Evolutionary conservation across 495 filamentous ascomycete genomes (phyloP), one percentile per base, ranked within the genome.

Genomic region (Oleoguttula mirabilis): DNA sequence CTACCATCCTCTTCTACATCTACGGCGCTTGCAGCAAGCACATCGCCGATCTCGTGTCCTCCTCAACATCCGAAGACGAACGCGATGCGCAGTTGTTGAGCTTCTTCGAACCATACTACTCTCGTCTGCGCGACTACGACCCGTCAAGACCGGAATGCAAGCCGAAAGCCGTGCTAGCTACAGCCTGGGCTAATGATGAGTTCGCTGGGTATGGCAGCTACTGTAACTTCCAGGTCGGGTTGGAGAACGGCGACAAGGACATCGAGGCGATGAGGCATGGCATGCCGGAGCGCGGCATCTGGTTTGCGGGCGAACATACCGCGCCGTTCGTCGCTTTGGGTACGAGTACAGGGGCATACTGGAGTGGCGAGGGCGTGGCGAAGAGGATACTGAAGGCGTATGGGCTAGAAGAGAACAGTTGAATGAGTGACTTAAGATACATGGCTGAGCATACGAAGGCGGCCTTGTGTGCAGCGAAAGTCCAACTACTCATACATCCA

Each of bases 261-360:
- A 77, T 95, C 25, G 69, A 80, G 56, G 62, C 68, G 1, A 73
- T 94, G 66, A 66, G 87, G 22, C 62, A 71, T 2, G 88, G 87
- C 2, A 62, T 82, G 32, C 68, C 74, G 3, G 75, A 72, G 10
- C 68, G 82, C 14, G 76, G 79, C 1, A 50, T 95, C 3, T 98
- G 88, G 88, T 74, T 95, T 51, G 90, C 88, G 0, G 88, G 88
- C 0, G 88, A 98, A 60, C 90, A 95, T 63, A 94, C 88, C 21
- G 77, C 85, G 20, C 88, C 88, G 21, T 92, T 94, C 60, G 75
- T 88, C 15, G 84, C 82, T 12, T 58, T 93, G 37, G 88, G 88
- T 1, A 94, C 87, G 6, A 80, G 77, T 10, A 88, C 84, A 2
- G 88, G 88, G 2, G 88, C 88, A 10, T 95, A 85, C 48, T 93